Conservation (phyloP, 2,329 filamentous ascomycete species). For the Epichloe elymi region DNA sequence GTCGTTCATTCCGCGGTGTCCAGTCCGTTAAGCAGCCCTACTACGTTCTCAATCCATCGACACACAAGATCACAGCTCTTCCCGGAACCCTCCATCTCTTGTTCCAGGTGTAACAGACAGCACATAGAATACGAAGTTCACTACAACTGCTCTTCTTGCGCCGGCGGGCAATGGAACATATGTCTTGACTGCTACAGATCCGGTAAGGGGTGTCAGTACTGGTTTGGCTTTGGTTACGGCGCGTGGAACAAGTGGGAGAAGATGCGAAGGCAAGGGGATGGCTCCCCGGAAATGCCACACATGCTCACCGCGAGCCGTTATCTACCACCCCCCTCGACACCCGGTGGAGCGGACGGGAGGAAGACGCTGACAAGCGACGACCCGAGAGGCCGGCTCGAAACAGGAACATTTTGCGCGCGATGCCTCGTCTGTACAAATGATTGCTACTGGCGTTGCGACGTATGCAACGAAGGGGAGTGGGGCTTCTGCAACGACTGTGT, state of each 20-base stretch:
- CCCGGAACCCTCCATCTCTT: constrained; percentile 59
- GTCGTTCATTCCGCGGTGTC: constrained; percentile 20
- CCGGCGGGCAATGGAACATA: constrained; percentile 59
- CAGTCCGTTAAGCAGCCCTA: constrained; percentile 20
- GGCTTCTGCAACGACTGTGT: constrained; percentile 85
- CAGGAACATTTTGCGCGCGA: constrained; percentile 71
- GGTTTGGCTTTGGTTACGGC: constrained; percentile 73
- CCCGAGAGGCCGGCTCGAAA: constrained; percentile 54
- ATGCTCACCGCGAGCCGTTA: constrained; percentile 47
- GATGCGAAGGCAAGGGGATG: constrained; percentile 26
- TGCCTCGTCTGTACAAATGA: constrained; percentile 64
- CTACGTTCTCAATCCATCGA: constrained; percentile 21
- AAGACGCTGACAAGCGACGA: constrained; percentile 52
- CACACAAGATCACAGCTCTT: constrained; percentile 38
- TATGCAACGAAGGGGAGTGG: constrained; percentile 89
- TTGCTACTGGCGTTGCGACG: constrained; percentile 80
- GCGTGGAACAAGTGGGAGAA: constrained; percentile 57
- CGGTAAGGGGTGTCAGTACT: constrained; percentile 67
- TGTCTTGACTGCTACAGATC: constrained; percentile 70
- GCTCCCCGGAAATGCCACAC: constrained; percentile 35
- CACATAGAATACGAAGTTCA: constrained; percentile 79
- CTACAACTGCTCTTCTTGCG: constrained; percentile 66
- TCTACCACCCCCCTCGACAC: constrained; percentile 31
- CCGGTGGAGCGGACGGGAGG: constrained; percentile 40
- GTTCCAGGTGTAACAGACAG: constrained; percentile 53